phyloP scores from a whole-genome alignment of 768 basidiomycete genomes.

The Hebeloma cylindrosporum region DNA sequence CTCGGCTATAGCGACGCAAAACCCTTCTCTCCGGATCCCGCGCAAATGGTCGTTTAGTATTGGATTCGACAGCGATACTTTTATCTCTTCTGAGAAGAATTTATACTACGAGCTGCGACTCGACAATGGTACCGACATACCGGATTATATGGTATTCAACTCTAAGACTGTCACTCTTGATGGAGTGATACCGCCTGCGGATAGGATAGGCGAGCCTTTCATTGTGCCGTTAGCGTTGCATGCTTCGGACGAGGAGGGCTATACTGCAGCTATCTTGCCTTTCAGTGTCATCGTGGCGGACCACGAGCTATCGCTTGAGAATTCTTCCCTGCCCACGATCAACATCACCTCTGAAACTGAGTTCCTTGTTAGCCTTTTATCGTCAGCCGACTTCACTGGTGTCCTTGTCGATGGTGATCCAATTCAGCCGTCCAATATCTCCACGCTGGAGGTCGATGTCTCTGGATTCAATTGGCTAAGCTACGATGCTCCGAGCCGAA shows the following conservation, averaged over 20 bases:
- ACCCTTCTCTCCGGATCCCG: conserved; percentile 70
- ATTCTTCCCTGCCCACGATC: conserved; percentile 54
- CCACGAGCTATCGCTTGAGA: conserved; percentile 61
- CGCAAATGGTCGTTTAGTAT: conserved; percentile 88
- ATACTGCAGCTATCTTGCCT: conserved; percentile 53
- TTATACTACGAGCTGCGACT: conserved; percentile 66
- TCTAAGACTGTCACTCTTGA: conserved; percentile 67
- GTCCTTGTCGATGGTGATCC: conserved; percentile 61
- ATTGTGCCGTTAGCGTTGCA: conserved; percentile 55
- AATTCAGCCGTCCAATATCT: conserved; percentile 60
- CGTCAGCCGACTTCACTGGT: conserved; percentile 59
- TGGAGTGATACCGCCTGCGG: conserved; percentile 66
- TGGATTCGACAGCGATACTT: conserved; percentile 72
- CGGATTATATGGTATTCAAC: conserved; percentile 76
- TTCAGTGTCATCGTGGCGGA: conserved; percentile 69
- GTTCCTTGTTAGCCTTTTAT: conserved; percentile 52
- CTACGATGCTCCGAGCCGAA: conserved; percentile 55
- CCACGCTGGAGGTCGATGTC: conserved; percentile 56
- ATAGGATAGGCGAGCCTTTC: conserved; percentile 37
- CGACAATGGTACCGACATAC: conserved; percentile 68
- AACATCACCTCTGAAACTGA: conserved; percentile 64
- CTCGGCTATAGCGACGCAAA: conserved; percentile 52
- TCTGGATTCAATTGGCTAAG: conserved; percentile 59
- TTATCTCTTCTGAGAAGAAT: conserved; percentile 39
- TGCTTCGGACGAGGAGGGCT: conserved; percentile 74